Base-by-base conservation (phyloP, 495 filamentous ascomycete species). In the Rusavskia elegans region DNA sequence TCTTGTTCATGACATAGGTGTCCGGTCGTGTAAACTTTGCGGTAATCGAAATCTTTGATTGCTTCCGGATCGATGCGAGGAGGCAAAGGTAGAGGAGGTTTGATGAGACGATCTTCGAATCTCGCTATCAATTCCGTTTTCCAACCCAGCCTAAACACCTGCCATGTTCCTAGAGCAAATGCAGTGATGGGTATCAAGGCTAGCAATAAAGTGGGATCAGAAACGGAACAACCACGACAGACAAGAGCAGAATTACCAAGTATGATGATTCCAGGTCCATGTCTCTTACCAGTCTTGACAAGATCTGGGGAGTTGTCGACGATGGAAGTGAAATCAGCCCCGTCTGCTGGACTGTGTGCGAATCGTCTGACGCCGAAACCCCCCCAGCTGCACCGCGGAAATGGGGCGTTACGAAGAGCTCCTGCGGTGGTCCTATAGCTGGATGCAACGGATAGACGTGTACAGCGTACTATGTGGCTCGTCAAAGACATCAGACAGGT, bases 131-230 rank as follows among this genome's bases (percentile, higher is more conserved):
- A 70, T 38, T 89, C 83, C 9, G 89, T 89, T 64, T 98, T 98
- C 88, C 89, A 90, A 36, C 78, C 76, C 16, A 98, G 79, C 2
- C 92, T 87, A 60, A 93, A 76, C n/a, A 98, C 82, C 61, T 98
- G 92, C 92, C 92, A 98, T 40, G 83, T 85, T 38, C 92, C 92
- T 35, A 98, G 81, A 56, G 71, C 71, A 65, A 98, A 95, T 48
- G 92, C 84, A 6, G 88, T 95, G 41, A 93, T 71, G 36, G 92
- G 92, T 55, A 98, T 97, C 42, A 92, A 64, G 32, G 88, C 88
- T 89, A 4, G 25, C 25, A 27, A 27, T 27, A 59, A 29, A 44
- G 16, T n/a, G n/a, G 52, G 48, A 23, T 45, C 19, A 37, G 16
- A 25, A 29, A 35, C 0, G 1, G 11, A 19, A 23, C 7, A 35